Evolutionary conservation across 805 yeast genomes (phyloP).

Genomic region (Starmera dryadoides): DNA sequence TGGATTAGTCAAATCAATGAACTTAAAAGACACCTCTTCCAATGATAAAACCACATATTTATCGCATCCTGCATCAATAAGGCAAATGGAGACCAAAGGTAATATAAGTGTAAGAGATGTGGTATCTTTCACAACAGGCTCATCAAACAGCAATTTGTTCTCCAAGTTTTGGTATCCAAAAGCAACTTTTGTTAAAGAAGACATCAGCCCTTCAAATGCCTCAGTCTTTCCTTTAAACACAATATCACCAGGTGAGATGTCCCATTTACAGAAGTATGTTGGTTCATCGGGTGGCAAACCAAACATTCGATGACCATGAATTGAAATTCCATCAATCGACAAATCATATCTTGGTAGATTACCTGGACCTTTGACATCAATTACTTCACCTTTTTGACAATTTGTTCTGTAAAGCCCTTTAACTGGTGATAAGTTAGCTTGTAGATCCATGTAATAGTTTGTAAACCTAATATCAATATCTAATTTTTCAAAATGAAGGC

Average conservation of each 20-base stretch:
- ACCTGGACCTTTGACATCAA: constrained; percentile 8
- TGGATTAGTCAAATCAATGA: constrained; percentile 65
- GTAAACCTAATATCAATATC: constrained; percentile 82
- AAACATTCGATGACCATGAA: constrained; percentile 89
- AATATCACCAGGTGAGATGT: constrained; percentile 59
- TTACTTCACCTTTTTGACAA: constrained; percentile 5
- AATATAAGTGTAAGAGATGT: constrained; percentile 54
- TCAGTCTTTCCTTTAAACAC: constrained; percentile 41
- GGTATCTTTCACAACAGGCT: constrained; percentile 58
- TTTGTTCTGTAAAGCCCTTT: constrained; percentile 23
- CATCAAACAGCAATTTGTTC: constrained; percentile 56
- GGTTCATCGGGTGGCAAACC: constrained; percentile 88
- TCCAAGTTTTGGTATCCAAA: constrained; percentile 71
- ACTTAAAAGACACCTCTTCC: constrained; percentile 26
- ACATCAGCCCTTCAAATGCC: constrained; percentile 35
- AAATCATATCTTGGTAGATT: constrained; percentile 27
- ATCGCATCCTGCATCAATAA: constrained; percentile 27
- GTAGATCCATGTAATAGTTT: constrained; percentile 89
- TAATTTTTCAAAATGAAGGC: constrained; percentile 54
- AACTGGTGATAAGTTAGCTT: constrained; percentile 62
- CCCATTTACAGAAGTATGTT: constrained; percentile 90
- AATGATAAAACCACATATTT: constrained; percentile 19
- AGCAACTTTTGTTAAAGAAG: constrained; percentile 40
- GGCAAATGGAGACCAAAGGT: constrained; percentile 35
- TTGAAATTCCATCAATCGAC: constrained; percentile 46